Evolutionary conservation across 305 asterid species (phyloP).

Genomic region (Plantago coronopus): DNA sequence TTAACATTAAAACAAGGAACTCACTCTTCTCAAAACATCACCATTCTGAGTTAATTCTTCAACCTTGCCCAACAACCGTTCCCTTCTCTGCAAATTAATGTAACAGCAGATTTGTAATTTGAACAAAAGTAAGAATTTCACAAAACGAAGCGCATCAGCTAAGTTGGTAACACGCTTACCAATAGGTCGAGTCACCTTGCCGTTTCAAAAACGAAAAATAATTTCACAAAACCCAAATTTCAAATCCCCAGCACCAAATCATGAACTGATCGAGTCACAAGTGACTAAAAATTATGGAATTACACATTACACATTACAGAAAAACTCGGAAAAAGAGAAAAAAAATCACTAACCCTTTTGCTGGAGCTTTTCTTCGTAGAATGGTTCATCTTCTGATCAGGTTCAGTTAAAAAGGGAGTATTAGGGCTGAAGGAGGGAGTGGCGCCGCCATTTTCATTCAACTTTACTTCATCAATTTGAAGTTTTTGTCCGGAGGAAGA

Average conservation of each 20-base stretch:
- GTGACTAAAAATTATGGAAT: neutral
- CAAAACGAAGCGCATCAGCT: no score
- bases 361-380: neutral
- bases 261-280: no score
- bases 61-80: neutral
- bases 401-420: neutral
- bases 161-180: no score
- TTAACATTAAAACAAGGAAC: neutral
- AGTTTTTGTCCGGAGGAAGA: neutral
- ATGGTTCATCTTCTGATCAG: neutral
- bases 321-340: neutral
- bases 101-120: neutral
- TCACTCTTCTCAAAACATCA: neutral
- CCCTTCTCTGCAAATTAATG: slow-evolving; percentile 1
- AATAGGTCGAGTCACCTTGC: no score
- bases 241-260: neutral
- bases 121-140: neutral
- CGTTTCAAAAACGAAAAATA: no score
- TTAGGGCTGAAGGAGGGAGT: no score
- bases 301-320: neutral
- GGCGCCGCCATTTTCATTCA: neutral
- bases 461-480: neutral
- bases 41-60: neutral
- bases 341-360: neutral
- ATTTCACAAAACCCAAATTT: neutral